These are phyloP conservation scores for Pelargonium cotyledonis DNA, from an alignment of 441 rosid genomes.

Conservation along the genomic window DNA sequence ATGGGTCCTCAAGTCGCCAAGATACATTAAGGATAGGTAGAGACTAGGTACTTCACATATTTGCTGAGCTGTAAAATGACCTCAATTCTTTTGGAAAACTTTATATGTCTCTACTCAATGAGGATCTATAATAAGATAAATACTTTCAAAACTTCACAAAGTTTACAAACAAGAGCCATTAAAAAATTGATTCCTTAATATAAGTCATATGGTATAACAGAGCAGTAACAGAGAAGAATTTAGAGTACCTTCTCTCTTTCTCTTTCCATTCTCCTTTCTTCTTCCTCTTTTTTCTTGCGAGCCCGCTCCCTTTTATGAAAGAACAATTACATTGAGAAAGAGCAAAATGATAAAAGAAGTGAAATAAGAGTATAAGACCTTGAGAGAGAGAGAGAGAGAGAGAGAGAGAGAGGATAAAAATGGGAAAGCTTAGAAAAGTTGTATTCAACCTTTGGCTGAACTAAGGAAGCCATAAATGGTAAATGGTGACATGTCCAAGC, in stretches of 20 bases:
- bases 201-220: slow-evolving; percentile 5
- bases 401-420: neutral
- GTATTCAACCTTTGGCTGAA: too few species aligned
- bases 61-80: too few species aligned
- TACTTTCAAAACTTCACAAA: too few species aligned
- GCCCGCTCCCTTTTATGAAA: slow-evolving; percentile 72
- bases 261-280: slow-evolving; percentile 81
- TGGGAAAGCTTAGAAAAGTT: too few species aligned
- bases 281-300: slow-evolving; percentile 92
- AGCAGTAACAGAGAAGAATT: slow-evolving; percentile 10
- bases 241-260: slow-evolving; percentile 76
- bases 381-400: neutral
- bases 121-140: too few species aligned
- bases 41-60: too few species aligned
- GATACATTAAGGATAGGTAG: too few species aligned
- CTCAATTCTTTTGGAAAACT: too few species aligned
- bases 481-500: too few species aligned
- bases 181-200: neutral
- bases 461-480: too few species aligned
- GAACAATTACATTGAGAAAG: slow-evolving; percentile 14
- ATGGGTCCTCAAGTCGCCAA: too few species aligned
- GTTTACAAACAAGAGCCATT: neutral
- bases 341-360: neutral
- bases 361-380: neutral
- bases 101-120: too few species aligned